Evolutionary conservation across 371 early-diverging fungal species (phyloP), one percentile per base, ranked within the genome.

Genomic region (Mortierella sp.): DNA sequence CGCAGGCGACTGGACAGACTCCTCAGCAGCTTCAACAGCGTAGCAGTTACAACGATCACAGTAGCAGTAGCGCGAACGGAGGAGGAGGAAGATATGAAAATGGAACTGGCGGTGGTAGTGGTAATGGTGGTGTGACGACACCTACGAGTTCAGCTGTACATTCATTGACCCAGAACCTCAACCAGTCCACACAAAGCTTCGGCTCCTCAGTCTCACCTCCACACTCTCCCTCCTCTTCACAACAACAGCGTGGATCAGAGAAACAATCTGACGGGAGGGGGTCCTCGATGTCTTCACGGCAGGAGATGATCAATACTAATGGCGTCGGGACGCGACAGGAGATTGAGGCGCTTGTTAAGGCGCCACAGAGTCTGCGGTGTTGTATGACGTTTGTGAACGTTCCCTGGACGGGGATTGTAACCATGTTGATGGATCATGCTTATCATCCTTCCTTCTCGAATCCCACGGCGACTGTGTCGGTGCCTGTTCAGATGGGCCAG

Each of bases 381-480:
- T 93, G 93, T 81, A 95, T 96, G 94, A 96, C 96, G 27, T 95
- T 95, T 91, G 94, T 96, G 46, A 95, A 94, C 83, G 93, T 96
- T 24, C 96, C 95, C n/a, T 96, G 96, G 96, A 90, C 89, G 71
- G 90, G 91, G 78, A 90, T 93, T 49, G 87, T 77, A 24, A 75
- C 71, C 14, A 44, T 78, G 56, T 68, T 84, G 32, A 78, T 84
- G 85, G 81, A 84, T 49, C 76, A 81, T 54, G 85, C 85, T 21
- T 80, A 84, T 46, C 68, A 68, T 10, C 68, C 44, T n/a, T 72
- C 49, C 21, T 48, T 48, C 16, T 71, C 68, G 7, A 68, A 68
- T 38, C 41, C 68, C 14, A 48, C 48, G 48, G 14, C 48, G 12
- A 48, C 48, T 48, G 14, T 49, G 18, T 49, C 49, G 4, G 18